Evolutionary conservation across 257 asterid genomes (phyloP), one percentile per base, ranked within the genome.

Genomic region (Capsicum rhomboideum): DNA sequence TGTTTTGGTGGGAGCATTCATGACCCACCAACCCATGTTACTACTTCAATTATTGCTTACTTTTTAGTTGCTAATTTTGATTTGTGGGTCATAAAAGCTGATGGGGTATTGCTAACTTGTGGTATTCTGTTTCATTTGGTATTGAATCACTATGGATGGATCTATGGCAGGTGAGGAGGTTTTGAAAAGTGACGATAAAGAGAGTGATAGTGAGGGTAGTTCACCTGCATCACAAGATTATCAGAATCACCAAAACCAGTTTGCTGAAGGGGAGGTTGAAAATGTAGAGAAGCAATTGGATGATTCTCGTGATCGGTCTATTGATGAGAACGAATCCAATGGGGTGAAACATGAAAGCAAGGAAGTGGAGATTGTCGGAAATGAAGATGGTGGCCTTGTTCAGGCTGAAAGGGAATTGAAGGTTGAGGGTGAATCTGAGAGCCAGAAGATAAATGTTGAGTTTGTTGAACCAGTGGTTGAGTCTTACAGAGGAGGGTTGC

Each of bases 91-190:
- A 68, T 82, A 29, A 80, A 82, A 71, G 12, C 44, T 67, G 59
- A 44, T 53, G 59, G 59, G 79, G 66, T n/a, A 82, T 53, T 80
- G 79, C 18, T 74, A 46, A 46, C 59, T 74, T 46, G 59, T 74
- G 59, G 23, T 37, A 74, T 46, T 23, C 8, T 74, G 3, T 8
- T 79, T 31, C 63, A 26, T 26, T 86, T 82, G 74, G 56, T 85
- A 67, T 78, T 61, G 87, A 77, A 50, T 86, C 23, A 78, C 18
- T 77, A 81, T 88, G 88, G 82, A 85, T 85, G 82, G 44, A 86
- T 83, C 80, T 87, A 75, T 91, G 87, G 75, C 82, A 92, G 98
- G 92, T 50, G 89, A 90, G 82, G 92, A 88, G 72, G 90, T 86
- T 69, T 49, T 82, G 86, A 90, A 89, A 61, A 85, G 78, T 28